Conservation (phyloP, 129 eudicot species). For the Silybum marianum region DNA sequence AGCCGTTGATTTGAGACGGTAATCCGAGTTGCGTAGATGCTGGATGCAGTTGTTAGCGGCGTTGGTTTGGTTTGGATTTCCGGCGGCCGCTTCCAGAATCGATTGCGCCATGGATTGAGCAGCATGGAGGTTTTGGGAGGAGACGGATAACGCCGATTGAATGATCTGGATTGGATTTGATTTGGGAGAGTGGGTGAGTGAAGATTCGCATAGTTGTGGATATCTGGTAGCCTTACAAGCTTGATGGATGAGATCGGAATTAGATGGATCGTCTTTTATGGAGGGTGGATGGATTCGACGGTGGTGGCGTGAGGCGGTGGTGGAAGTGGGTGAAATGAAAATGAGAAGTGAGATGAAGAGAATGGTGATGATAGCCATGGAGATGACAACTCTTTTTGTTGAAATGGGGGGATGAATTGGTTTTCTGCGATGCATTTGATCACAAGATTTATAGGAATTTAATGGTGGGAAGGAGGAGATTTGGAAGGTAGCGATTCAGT, state of each 20-base stretch:
- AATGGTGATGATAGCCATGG: slow-evolving; percentile 48
- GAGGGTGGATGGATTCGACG: slow-evolving; percentile 26
- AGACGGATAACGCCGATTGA: slow-evolving; percentile 47
- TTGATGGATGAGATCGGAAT: slow-evolving; percentile 33
- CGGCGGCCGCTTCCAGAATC: slow-evolving; percentile 38
- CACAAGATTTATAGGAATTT: not conserved
- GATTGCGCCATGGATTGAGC: slow-evolving; percentile 47
- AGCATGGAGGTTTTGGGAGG: slow-evolving; percentile 34
- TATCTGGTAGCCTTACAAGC: slow-evolving; percentile 71
- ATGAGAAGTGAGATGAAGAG: slow-evolving; percentile 53
- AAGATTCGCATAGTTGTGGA: slow-evolving; percentile 43
- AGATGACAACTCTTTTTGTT: slow-evolving; percentile 14
- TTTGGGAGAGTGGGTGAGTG: slow-evolving; percentile 31
- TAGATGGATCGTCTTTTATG: not conserved
- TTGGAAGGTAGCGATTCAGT: slow-evolving; percentile 24
- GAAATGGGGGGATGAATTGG: slow-evolving; percentile 35
- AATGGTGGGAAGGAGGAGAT: slow-evolving; percentile 12
- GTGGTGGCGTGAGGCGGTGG: slow-evolving; percentile 22
- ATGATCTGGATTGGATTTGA: slow-evolving; percentile 38
- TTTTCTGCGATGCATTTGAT: slow-evolving; percentile 37
- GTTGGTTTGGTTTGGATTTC: slow-evolving; percentile 37
- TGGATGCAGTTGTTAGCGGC: slow-evolving; percentile 66
- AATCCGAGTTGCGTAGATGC: slow-evolving; percentile 32
- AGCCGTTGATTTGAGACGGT: slow-evolving; percentile 38
- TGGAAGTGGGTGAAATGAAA: slow-evolving; percentile 42